Percentiles rank a stretch among this genome's conserved stretches.
phyloP scores from a whole-genome alignment of 2,329 filamentous ascomycete genomes.

The Sphaerulina vaccinii region DNA sequence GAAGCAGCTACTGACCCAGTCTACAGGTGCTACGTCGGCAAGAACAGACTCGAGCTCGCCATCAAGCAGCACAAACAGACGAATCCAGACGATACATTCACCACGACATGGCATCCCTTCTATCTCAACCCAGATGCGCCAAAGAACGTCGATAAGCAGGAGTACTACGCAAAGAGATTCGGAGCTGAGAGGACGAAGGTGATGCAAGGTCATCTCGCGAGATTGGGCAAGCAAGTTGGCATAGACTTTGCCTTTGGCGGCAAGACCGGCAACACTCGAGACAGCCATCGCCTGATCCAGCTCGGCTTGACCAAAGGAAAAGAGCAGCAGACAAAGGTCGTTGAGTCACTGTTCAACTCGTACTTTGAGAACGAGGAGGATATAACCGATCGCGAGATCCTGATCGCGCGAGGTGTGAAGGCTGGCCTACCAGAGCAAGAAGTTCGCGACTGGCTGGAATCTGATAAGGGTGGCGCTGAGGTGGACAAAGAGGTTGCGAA shows the following conservation, averaged over 20 bases:
- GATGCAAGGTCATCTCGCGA: constrained; percentile 58
- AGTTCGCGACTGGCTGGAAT: constrained; percentile 45
- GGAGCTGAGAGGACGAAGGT: constrained; percentile 59
- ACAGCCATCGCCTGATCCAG: constrained; percentile 75
- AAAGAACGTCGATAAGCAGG: constrained; percentile 52
- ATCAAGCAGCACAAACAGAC: constrained; percentile 62
- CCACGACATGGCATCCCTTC: constrained; percentile 73
- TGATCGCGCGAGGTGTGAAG: constrained; percentile 43
- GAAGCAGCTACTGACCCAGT: constrained; percentile 6
- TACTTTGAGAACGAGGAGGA: constrained; percentile 52
- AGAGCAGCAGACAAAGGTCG: constrained; percentile 58
- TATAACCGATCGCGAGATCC: constrained; percentile 43
- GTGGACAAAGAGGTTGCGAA: constrained; percentile 49
- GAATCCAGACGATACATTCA: constrained; percentile 65
- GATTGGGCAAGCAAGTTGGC: constrained; percentile 63
- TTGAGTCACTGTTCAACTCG: constrained; percentile 62
- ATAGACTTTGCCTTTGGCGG: constrained; percentile 73
- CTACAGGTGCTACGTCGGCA: constrained; percentile 70
- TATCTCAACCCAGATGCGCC: constrained; percentile 71
- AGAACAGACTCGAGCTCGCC: constrained; percentile 69
- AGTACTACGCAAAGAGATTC: constrained; percentile 63
- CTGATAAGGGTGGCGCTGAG: constrained; percentile 45
- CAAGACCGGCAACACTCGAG: constrained; percentile 71
- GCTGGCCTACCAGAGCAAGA: constrained; percentile 47
- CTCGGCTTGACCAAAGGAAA: constrained; percentile 59